phyloP scores from a whole-genome alignment of 306 rosid genomes.

The Rosa rugosa region DNA sequence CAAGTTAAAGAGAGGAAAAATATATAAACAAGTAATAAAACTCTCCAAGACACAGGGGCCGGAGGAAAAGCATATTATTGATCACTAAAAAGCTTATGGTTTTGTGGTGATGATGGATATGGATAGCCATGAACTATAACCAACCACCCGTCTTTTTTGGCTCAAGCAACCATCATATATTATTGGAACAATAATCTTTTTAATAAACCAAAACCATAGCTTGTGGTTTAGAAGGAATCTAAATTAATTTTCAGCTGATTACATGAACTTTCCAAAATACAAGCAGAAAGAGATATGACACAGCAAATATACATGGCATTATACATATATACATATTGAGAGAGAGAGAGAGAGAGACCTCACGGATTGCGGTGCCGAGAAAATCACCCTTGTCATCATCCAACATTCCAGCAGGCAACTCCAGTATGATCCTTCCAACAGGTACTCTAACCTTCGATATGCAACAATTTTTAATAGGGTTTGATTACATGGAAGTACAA shows the following conservation, averaged over 20 bases:
- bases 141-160: background rate
- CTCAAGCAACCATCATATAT: background rate
- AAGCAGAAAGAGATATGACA: background rate
- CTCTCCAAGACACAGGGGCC: background rate
- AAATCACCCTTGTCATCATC: conserved; percentile 77
- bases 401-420: conserved; percentile 98
- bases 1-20: background rate
- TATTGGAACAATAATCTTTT: background rate
- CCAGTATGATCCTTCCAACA: conserved; percentile 71
- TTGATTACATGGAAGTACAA: conserved; percentile 5
- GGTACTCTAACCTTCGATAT: conserved; percentile 80
- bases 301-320: background rate
- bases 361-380: conserved; percentile 90
- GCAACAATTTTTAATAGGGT: conserved; percentile 24
- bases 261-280: conserved; percentile 12
- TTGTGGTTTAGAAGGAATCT: no score
- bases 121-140: background rate
- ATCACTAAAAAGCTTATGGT: background rate
- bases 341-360: conserved; percentile 59
- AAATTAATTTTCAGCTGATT: conserved; percentile 12
- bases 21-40: background rate
- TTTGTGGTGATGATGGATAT: background rate
- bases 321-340: no score
- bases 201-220: background rate
- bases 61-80: background rate